phyloP scores from a whole-genome alignment of 805 yeast genomes.

The Candida broadrunensis region DNA sequence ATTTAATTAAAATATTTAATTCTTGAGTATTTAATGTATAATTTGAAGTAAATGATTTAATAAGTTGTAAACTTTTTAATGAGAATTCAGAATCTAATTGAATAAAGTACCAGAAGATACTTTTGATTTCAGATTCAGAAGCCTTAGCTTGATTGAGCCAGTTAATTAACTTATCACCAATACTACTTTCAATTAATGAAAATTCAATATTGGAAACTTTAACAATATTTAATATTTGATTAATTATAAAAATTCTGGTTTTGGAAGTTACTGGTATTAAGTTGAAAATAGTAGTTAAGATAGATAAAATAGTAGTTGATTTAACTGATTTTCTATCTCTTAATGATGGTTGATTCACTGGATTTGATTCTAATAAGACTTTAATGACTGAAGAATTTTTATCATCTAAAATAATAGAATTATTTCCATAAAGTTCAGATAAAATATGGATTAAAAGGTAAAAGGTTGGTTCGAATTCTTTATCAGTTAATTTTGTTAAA shows the following conservation, averaged over 20 bases:
- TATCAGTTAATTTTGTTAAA: conserved; percentile 36
- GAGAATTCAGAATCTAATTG: conserved; percentile 30
- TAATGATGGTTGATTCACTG: conserved; percentile 35
- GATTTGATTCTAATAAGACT: conserved; percentile 29
- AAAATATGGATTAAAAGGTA: conserved; percentile 37
- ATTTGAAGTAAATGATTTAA: conserved; percentile 30
- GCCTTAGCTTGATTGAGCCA: conserved; percentile 35
- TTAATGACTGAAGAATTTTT: conserved; percentile 17
- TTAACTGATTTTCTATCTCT: conserved; percentile 45
- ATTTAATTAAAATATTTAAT: conserved; percentile 28
- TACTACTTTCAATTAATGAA: conserved; percentile 28
- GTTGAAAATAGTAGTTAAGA: conserved; percentile 40
- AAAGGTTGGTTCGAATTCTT: conserved; percentile 45
- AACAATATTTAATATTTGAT: conserved; percentile 30
- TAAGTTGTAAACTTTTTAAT: conserved; percentile 28
- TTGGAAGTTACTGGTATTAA: conserved; percentile 32
- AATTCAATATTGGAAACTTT: conserved; percentile 28
- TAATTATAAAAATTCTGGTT: conserved; percentile 27
- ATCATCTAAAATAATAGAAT: conserved; percentile 22
- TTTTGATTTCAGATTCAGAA: conserved; percentile 23
- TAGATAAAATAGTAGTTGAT: conserved; percentile 38
- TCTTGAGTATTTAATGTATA: conserved; percentile 21
- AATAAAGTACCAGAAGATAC: conserved; percentile 37
- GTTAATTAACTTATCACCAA: conserved; percentile 32
- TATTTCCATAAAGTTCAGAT: conserved; percentile 23